Evolutionary conservation across 2,329 filamentous ascomycete species (phyloP).

Genomic region (Immersiporthe knoxdaviesiana): DNA sequence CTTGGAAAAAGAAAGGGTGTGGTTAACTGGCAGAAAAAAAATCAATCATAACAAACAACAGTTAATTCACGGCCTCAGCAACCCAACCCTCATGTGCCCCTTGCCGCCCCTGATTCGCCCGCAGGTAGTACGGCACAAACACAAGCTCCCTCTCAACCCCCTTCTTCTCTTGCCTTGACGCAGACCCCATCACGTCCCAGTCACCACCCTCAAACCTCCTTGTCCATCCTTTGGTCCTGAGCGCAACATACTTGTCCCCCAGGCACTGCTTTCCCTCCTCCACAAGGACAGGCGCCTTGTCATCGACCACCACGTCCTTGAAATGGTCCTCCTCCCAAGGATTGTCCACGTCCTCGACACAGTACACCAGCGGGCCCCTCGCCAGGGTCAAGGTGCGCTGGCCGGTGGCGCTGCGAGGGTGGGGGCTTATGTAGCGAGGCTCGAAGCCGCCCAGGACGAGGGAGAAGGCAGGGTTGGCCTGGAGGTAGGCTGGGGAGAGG

Average conservation of each 20-base stretch:
- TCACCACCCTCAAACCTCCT: neutral
- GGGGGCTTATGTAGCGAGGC: slow-evolving; percentile 53
- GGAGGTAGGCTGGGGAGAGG: slow-evolving; percentile 46
- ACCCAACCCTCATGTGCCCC: slow-evolving; percentile 56
- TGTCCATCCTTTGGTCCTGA: slow-evolving; percentile 33
- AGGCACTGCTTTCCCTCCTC: slow-evolving; percentile 32
- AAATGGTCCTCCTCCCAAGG: slow-evolving; percentile 59
- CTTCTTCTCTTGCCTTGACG: neutral
- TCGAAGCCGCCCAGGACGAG: slow-evolving; percentile 50
- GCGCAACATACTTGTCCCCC: slow-evolving; percentile 36
- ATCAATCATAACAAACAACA: neutral
- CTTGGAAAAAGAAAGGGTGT: neutral
- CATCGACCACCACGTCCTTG: slow-evolving; percentile 44
- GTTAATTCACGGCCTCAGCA: slow-evolving; percentile 33
- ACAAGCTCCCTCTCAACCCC: slow-evolving; percentile 40
- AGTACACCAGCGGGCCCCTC: slow-evolving; percentile 63
- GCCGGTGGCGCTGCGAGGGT: slow-evolving; percentile 53
- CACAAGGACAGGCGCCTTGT: slow-evolving; percentile 25
- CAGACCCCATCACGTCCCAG: slow-evolving; percentile 4
- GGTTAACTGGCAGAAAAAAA: neutral
- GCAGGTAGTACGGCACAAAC: slow-evolving; percentile 59
- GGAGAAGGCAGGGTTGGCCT: slow-evolving; percentile 45
- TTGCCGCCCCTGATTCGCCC: slow-evolving; percentile 58
- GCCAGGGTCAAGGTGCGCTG: slow-evolving; percentile 58
- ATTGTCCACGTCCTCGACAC: slow-evolving; percentile 63